Percentiles rank a stretch among this genome's conserved stretches.
Conservation (phyloP, 352 stramenopile species). For the Globisporangium viniferum region DNA sequence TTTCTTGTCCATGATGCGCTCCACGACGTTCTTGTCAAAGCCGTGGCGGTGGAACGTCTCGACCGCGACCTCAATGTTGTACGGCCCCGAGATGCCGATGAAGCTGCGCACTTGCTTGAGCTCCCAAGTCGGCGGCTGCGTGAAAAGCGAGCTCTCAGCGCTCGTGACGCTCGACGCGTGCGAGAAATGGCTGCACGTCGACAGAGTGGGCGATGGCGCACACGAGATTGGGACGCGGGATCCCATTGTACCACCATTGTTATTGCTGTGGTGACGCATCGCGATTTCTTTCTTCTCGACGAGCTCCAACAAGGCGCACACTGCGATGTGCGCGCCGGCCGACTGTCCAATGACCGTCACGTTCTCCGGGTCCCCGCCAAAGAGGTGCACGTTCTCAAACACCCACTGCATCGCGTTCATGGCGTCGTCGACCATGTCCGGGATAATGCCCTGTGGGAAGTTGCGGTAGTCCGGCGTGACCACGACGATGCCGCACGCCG, state of each 20-base stretch:
- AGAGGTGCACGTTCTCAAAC: conserved; percentile 77
- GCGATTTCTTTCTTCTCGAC: conserved; percentile 45
- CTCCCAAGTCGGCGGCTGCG: conserved; percentile 50
- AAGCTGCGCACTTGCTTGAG: conserved; percentile 69
- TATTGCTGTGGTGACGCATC: conserved; percentile 1
- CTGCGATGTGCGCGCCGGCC: conserved; percentile 85
- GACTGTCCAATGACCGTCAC: conserved; percentile 89
- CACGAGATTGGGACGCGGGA: conserved; percentile 18
- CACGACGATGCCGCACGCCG: conserved; percentile 74
- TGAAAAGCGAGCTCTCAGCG: conserved; percentile 25
- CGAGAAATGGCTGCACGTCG: conserved; percentile 29
- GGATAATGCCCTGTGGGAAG: conserved; percentile 84
- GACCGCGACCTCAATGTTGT: conserved; percentile 79
- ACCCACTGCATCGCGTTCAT: conserved; percentile 85
- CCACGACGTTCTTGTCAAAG: conserved; percentile 71
- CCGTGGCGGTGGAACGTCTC: conserved; percentile 81
- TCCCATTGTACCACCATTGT: conserved; percentile 5
- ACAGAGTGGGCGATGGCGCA: conserved; percentile 20
- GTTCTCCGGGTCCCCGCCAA: conserved; percentile 82
- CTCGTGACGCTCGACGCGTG: conserved; percentile 27
- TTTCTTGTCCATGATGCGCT: conserved; percentile 79
- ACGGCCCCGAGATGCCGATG: conserved; percentile 85
- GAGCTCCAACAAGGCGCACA: conserved; percentile 73
- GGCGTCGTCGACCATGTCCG: conserved; percentile 89
- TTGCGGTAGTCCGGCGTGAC: conserved; percentile 92